phyloP scores from a whole-genome alignment of 345 rosid genomes.

The Citrus sp. region DNA sequence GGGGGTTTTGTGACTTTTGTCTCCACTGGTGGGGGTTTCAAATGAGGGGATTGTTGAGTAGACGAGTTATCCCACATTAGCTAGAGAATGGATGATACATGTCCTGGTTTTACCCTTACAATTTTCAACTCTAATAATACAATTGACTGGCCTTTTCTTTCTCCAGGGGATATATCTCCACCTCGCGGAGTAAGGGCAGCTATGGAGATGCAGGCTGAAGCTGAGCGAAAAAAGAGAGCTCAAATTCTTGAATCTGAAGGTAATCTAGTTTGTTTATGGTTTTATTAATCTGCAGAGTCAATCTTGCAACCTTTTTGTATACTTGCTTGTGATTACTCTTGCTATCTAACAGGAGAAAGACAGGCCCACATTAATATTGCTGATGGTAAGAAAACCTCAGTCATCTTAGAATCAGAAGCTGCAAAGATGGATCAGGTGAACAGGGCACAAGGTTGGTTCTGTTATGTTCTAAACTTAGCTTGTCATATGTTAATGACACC shows the following conservation, averaged over 20 bases:
- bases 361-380: constrained; percentile 78
- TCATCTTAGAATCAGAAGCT: constrained; percentile 72
- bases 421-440: constrained; percentile 67
- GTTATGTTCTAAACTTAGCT: background rate
- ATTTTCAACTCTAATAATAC: background rate
- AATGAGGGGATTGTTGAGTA: no score
- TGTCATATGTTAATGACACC: background rate
- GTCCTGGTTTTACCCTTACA: background rate
- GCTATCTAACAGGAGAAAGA: constrained; percentile 47
- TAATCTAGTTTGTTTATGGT: background rate
- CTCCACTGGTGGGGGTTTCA: no score
- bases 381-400: constrained; percentile 71
- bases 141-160: constrained; percentile 9
- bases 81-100: background rate
- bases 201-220: constrained; percentile 99
- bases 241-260: constrained; percentile 92
- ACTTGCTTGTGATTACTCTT: background rate
- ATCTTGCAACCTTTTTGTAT: background rate
- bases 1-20: no score
- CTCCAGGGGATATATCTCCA: constrained; percentile 94
- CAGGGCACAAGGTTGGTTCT: constrained; percentile 57
- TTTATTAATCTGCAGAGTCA: background rate
- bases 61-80: no score
- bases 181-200: constrained; percentile 89
- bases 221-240: constrained; percentile 92